Conservation (phyloP, 352 stramenopile genomes). For the Phytophthora cajani region DNA sequence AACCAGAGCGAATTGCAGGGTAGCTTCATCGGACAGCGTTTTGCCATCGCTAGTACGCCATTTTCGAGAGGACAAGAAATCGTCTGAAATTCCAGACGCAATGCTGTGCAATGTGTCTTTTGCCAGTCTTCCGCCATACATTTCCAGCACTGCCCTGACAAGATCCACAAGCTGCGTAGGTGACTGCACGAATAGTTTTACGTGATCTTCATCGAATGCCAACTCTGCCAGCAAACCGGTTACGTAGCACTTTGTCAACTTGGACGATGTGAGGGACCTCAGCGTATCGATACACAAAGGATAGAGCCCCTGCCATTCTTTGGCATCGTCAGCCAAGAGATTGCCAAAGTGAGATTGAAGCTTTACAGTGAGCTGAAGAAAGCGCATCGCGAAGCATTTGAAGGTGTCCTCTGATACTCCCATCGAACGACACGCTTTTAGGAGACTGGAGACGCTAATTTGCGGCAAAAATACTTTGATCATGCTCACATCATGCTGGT, state of each 20-base stretch:
- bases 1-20: slow-evolving; percentile 5
- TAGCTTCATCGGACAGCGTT: not conserved
- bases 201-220: not conserved
- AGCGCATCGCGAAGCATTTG: slow-evolving; percentile 8
- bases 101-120: not conserved
- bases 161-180: slow-evolving; percentile 6
- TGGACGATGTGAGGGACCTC: not conserved
- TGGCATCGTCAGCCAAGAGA: not conserved
- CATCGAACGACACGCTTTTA: slow-evolving; percentile 12
- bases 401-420: not conserved
- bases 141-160: slow-evolving; percentile 1
- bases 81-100: not conserved
- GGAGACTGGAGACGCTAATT: not conserved
- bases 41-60: not conserved
- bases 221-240: slow-evolving; percentile 23
- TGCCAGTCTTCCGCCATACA: not conserved
- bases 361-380: slow-evolving; percentile 5
- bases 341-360: not conserved
- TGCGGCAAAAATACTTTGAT: not conserved
- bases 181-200: not conserved
- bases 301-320: slow-evolving; percentile 16
- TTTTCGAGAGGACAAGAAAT: slow-evolving; percentile 18
- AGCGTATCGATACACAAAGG: slow-evolving; percentile 8
- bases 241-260: slow-evolving; percentile 8
- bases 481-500: not conserved